These are phyloP conservation scores for Suillus subaureus DNA, from an alignment of 768 basidiomycete genomes.

Conservation along the genomic window DNA sequence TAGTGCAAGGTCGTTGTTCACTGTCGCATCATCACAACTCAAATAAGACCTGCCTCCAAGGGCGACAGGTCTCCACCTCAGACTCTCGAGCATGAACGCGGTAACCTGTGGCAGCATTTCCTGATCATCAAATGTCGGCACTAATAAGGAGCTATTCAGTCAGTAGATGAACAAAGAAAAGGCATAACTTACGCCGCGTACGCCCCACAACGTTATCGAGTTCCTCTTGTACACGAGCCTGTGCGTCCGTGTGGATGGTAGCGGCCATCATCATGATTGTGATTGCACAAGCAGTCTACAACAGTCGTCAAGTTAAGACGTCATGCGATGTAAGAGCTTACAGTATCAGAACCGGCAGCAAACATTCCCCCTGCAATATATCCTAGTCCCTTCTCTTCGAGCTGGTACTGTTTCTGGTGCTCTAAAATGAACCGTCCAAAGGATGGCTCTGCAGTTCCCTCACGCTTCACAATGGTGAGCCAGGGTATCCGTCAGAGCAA, in stretches of 20 bases:
- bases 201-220: slow-evolving; percentile 53
- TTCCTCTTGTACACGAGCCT: slow-evolving; percentile 52
- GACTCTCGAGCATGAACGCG: too few relatives aligned
- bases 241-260: slow-evolving; percentile 51
- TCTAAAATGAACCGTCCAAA: slow-evolving; percentile 42
- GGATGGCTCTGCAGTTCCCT: slow-evolving; percentile 28
- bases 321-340: slow-evolving; percentile 19
- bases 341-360: slow-evolving; percentile 44
- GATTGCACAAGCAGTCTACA: slow-evolving; percentile 47
- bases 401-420: slow-evolving; percentile 31
- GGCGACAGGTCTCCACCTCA: too few relatives aligned
- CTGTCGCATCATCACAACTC: too few relatives aligned
- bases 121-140: too few relatives aligned
- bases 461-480: slow-evolving; percentile 19
- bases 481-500: too few relatives aligned
- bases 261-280: slow-evolving; percentile 58
- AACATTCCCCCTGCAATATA: slow-evolving; percentile 47
- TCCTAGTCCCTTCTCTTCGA: slow-evolving; percentile 37
- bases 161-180: too few relatives aligned
- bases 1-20: too few relatives aligned
- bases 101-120: too few relatives aligned
- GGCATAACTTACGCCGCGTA: slow-evolving; percentile 24
- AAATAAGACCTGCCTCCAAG: too few relatives aligned
- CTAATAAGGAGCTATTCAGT: too few relatives aligned
- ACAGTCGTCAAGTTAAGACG: not conserved